Evolutionary conservation across 1,139 yeast genomes (phyloP), one percentile per base, ranked within the genome.

Genomic region (Pichia sp.): DNA sequence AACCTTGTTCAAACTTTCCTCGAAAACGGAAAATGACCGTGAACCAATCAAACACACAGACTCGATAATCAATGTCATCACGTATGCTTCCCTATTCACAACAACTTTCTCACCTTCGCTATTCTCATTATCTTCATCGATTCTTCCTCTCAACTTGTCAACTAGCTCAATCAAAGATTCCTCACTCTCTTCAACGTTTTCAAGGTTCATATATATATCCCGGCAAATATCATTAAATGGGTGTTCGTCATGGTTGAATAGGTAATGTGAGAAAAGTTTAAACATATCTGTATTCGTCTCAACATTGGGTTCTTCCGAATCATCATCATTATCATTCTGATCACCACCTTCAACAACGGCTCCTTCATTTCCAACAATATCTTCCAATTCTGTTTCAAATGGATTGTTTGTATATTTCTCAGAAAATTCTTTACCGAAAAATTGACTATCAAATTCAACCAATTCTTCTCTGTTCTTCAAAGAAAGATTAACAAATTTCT

Each of bases 1-100:
- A 12, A 59, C 46, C 35, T 58, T 59, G 15, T 58, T 42, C 11
- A 61, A 60, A n/a, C 62, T 60, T 10, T 59, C 59, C 39, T 59
- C 62, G 32, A 88, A 88, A 43, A 94, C 95, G 20, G 95, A 84
- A 36, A 89, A 72, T 0, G 97, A 88, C 57, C 97, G 74, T 36
- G 86, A 82, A 21, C 97, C 96, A 46, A 88, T 79, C 54, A 79
- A 81, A 36, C 93, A 84, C 42, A 86, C 71, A 0, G 84, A 71
- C 55, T 85, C 89, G 50, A 82, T 70, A 20, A 88, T 62, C 22
- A 84, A 64, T 28, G 82, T 75, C 33, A 82, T 67, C 32, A 77
- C 59, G 45, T 79, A 65, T 49, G 71, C 61, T 50, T 71, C 66
- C 50, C 74, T 47, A 56, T 73, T 62, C 19, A 59, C 58, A 10